Conservation (phyloP, 1,284 basidiomycete genomes). For the Irpex sp. region DNA sequence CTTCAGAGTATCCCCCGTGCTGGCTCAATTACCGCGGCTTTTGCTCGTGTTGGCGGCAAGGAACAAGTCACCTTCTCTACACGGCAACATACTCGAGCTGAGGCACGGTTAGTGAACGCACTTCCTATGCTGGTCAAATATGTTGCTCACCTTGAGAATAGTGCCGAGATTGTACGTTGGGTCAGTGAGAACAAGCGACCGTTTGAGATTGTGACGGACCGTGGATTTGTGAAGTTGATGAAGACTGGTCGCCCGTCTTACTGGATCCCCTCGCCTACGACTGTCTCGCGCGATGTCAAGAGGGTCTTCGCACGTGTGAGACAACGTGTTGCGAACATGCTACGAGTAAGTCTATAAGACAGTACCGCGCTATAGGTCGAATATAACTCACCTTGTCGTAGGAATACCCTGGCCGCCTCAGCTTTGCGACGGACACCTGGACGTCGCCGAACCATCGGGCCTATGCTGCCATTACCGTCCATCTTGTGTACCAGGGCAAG, state of each 20-base stretch:
- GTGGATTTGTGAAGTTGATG: constrained; percentile 12
- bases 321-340: not conserved
- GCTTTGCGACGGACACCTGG: too few relatives aligned
- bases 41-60: constrained; percentile 12
- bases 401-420: too few relatives aligned
- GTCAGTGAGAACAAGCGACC: constrained; percentile 13
- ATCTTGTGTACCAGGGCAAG: too few relatives aligned
- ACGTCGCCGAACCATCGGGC: too few relatives aligned
- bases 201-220: constrained; percentile 14
- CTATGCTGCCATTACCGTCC: too few relatives aligned
- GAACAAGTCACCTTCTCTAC: constrained; percentile 2
- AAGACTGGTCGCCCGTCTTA: constrained; percentile 18
- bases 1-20: constrained; percentile 9
- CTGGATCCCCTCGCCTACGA: constrained; percentile 15
- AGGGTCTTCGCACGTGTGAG: constrained; percentile 9
- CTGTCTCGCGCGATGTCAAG: constrained; percentile 14
- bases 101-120: too few relatives aligned
- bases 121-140: too few relatives aligned
- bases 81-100: constrained; percentile 1
- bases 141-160: too few relatives aligned
- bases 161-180: constrained; percentile 13
- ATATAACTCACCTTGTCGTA: too few relatives aligned
- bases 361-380: too few relatives aligned
- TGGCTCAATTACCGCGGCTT: constrained; percentile 23
- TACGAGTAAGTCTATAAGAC: constrained; percentile 14